phyloP scores from a whole-genome alignment of 177 flowering plant genomes.

The Tripterygium wilfordii region DNA sequence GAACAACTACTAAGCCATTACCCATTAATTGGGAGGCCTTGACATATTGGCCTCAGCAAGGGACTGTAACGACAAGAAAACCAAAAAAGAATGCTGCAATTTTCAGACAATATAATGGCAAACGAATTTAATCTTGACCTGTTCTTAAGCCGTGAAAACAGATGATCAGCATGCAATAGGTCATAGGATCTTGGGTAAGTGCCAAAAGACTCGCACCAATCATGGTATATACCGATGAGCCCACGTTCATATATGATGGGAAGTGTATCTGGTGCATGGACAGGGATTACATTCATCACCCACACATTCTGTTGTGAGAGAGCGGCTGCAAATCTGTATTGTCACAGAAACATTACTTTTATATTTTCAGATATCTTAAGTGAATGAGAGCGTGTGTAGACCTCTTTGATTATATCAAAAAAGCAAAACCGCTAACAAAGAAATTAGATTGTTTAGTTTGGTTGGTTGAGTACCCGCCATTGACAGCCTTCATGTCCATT shows the following conservation, averaged over 20 bases:
- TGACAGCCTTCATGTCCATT: constrained; percentile 94
- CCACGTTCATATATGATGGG: constrained; percentile 90
- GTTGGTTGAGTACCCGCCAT: constrained; percentile 73
- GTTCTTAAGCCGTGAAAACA: constrained; percentile 86
- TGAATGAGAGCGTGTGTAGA: background rate
- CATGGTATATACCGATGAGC: constrained; percentile 83
- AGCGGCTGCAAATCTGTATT: constrained; percentile 88
- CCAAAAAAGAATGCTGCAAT: background rate
- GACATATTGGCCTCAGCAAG: no score
- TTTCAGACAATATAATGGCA: no score
- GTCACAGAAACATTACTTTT: constrained; percentile 2
- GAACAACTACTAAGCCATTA: no score
- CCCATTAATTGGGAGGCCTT: no score
- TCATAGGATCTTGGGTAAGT: constrained; percentile 94
- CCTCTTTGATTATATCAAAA: background rate
- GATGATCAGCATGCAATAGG: constrained; percentile 94
- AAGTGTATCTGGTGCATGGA: constrained; percentile 85
- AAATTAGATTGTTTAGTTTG: background rate
- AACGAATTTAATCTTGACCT: no score
- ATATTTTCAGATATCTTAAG: background rate
- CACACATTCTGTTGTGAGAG: constrained; percentile 66
- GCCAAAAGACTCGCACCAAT: constrained; percentile 96
- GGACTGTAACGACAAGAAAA: no score
- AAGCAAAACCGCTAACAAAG: background rate
- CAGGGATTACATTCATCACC: constrained; percentile 96